Evolutionary conservation across 495 filamentous ascomycete genomes (phyloP).

Genomic region (Parmelia sp.): DNA sequence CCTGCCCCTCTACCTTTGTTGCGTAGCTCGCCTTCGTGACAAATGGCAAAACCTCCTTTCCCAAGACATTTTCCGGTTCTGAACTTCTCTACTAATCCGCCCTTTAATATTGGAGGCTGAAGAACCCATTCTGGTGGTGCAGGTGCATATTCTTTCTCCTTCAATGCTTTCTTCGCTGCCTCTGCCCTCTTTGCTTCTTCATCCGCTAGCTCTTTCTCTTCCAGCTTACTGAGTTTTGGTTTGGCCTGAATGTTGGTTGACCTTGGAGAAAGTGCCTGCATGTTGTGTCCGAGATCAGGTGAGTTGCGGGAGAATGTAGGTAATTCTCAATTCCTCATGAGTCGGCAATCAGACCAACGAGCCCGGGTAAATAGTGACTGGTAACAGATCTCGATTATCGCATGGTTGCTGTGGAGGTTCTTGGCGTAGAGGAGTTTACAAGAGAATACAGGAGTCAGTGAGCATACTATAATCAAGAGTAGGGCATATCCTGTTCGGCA

Average conservation of each 20-base stretch:
- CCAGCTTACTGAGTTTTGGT: slow-evolving; percentile 37
- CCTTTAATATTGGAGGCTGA: slow-evolving; percentile 58
- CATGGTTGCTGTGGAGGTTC: neutral
- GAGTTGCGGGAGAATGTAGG: neutral
- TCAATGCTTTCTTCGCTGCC: slow-evolving; percentile 44
- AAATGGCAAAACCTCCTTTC: slow-evolving; percentile 93
- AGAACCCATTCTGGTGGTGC: slow-evolving; percentile 69
- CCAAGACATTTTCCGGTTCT: slow-evolving; percentile 76
- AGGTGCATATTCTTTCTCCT: slow-evolving; percentile 67
- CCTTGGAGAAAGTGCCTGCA: slow-evolving; percentile 67
- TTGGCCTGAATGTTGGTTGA: slow-evolving; percentile 57
- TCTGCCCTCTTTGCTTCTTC: slow-evolving; percentile 40
- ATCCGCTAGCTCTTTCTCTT: slow-evolving; percentile 44
- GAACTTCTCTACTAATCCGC: slow-evolving; percentile 68
- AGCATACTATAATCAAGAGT: neutral
- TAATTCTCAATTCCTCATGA: neutral
- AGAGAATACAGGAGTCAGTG: neutral
- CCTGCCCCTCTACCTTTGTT: slow-evolving; percentile 47
- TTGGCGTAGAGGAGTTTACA: neutral
- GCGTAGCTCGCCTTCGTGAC: slow-evolving; percentile 66
- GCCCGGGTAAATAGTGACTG: neutral
- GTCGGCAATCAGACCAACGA: neutral
- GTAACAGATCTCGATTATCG: neutral
- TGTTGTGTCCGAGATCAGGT: slow-evolving; percentile 20
- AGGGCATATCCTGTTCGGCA: neutral